These are phyloP conservation scores for Huntiella decipiens DNA, from an alignment of 2,329 filamentous ascomycete species.

Conservation along the genomic window DNA sequence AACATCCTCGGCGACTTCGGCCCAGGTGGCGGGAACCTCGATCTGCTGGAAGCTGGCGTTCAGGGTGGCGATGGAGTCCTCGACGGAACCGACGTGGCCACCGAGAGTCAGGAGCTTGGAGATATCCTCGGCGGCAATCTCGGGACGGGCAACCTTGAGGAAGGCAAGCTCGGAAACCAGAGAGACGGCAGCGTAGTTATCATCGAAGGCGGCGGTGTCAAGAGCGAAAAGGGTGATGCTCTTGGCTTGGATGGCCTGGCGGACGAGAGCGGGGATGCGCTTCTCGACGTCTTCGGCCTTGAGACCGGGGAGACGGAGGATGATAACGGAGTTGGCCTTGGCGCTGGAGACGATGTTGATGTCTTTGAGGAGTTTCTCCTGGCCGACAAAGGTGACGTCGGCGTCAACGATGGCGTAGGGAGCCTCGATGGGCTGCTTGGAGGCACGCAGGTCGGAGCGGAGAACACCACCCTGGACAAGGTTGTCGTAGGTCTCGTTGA, in stretches of 20 bases:
- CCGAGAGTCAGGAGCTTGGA: slow-evolving; percentile 40
- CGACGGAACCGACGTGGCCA: slow-evolving; percentile 7
- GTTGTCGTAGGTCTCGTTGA: slow-evolving; percentile 46
- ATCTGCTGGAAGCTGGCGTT: slow-evolving; percentile 50
- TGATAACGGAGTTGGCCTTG: slow-evolving; percentile 50
- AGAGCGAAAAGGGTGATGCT: slow-evolving; percentile 54
- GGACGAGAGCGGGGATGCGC: slow-evolving; percentile 51
- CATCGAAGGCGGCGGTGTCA: slow-evolving; percentile 48
- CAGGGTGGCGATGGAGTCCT: slow-evolving; percentile 7
- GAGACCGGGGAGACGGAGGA: slow-evolving; percentile 57
- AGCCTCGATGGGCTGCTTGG: slow-evolving; percentile 65
- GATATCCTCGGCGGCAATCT: slow-evolving; percentile 40
- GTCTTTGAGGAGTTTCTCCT: slow-evolving; percentile 61
- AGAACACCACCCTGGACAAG: slow-evolving; percentile 57
- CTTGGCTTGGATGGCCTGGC: slow-evolving; percentile 53
- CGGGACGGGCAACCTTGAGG: slow-evolving; percentile 54
- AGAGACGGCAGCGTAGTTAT: slow-evolving; percentile 40
- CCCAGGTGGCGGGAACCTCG: slow-evolving; percentile 66
- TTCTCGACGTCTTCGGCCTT: slow-evolving; percentile 86
- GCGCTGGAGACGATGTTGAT: slow-evolving; percentile 55
- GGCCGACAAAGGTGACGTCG: slow-evolving; percentile 59
- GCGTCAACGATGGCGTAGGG: slow-evolving; percentile 66
- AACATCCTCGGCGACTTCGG: slow-evolving; percentile 32
- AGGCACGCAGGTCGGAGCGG: slow-evolving; percentile 69
- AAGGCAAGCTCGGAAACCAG: slow-evolving; percentile 67